phyloP scores from a whole-genome alignment of 768 basidiomycete species.

The Pleurotus djamor region DNA sequence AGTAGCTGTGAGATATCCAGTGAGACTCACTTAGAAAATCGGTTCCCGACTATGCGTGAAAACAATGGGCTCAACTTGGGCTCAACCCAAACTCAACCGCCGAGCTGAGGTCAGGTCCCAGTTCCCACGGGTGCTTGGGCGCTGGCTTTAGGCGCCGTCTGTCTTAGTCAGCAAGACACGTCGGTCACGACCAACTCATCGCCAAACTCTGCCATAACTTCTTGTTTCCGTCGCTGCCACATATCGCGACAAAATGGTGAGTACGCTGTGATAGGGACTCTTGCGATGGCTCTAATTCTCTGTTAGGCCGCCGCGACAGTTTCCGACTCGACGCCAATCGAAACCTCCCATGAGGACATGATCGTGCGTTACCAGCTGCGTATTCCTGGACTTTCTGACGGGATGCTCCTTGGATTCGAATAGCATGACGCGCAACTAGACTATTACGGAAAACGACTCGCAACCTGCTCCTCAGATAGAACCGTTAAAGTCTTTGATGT shows the following conservation, averaged over 20 bases:
- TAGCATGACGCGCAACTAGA: slow-evolving; percentile 98
- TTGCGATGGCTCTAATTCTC: neutral
- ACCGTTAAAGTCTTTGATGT: slow-evolving; percentile 96
- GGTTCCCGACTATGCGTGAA: too few relatives aligned
- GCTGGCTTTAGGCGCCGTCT: too few relatives aligned
- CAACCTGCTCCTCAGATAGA: slow-evolving; percentile 94
- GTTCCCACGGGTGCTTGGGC: too few relatives aligned
- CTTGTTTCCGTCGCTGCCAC: neutral
- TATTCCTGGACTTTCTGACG: neutral
- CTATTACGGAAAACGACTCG: slow-evolving; percentile 95
- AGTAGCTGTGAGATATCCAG: too few relatives aligned
- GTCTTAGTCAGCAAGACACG: neutral
- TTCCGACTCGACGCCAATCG: slow-evolving; percentile 78
- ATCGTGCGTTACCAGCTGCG: slow-evolving; percentile 60
- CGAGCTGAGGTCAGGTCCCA: too few relatives aligned
- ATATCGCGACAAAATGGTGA: neutral
- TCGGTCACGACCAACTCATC: neutral
- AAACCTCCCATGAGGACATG: slow-evolving; percentile 98
- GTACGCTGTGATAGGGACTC: neutral
- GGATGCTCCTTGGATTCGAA: slow-evolving; percentile 4
- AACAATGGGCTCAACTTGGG: too few relatives aligned
- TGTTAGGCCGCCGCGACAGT: slow-evolving; percentile 46
- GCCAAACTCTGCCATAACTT: neutral
- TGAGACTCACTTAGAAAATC: too few relatives aligned
- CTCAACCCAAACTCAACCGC: too few relatives aligned